Evolutionary conservation across 805 yeast genomes (phyloP).

Genomic region (Monosporozyma servazzii): DNA sequence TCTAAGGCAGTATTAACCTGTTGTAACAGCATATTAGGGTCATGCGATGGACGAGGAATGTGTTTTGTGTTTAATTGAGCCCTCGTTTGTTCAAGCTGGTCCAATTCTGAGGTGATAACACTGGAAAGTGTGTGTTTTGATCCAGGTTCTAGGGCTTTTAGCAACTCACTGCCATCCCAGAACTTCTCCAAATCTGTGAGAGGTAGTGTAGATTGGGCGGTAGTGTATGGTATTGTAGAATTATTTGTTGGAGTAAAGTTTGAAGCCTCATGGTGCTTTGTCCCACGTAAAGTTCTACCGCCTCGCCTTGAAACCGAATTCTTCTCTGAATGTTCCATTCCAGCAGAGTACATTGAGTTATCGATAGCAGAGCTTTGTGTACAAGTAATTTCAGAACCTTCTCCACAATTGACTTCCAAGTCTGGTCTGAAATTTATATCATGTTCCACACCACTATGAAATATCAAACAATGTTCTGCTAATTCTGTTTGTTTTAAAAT

Average conservation of each 20-base stretch:
- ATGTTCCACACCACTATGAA: conserved; percentile 17
- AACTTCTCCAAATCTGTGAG: background rate
- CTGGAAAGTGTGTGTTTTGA: background rate
- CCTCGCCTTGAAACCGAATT: background rate
- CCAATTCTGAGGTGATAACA: background rate
- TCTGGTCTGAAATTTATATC: conserved; percentile 21
- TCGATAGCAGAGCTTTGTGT: background rate
- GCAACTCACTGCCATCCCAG: background rate
- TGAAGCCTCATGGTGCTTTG: background rate
- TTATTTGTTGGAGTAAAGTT: background rate
- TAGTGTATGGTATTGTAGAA: background rate
- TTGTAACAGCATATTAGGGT: background rate
- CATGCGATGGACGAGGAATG: background rate
- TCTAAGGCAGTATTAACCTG: background rate
- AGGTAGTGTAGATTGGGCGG: background rate
- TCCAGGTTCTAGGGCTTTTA: background rate
- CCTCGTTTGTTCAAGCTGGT: background rate
- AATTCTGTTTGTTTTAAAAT: conserved; percentile 17
- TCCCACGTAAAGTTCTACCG: background rate
- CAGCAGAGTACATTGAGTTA: background rate
- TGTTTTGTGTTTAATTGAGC: background rate
- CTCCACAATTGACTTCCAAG: conserved; percentile 17
- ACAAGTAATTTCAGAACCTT: background rate
- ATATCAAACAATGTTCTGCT: conserved; percentile 25
- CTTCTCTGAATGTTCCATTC: background rate